These are phyloP conservation scores for Yamadazyma insecticola DNA, from an alignment of 805 yeast genomes.

Conservation along the genomic window DNA sequence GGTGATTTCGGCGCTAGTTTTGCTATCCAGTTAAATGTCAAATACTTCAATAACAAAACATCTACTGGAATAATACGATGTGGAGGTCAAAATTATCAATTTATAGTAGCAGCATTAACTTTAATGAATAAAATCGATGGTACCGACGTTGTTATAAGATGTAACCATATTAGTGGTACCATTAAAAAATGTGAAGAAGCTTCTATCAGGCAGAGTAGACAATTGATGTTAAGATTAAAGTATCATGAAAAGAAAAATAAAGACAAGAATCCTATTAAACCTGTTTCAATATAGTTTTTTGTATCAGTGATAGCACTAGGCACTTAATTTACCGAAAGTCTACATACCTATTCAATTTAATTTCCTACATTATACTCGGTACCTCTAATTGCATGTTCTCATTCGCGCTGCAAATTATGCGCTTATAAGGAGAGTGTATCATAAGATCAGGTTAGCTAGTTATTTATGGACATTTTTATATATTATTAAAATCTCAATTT, in stretches of 20 bases:
- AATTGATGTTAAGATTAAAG: constrained; percentile 19
- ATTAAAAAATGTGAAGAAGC: constrained; percentile 76
- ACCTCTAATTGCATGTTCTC: too few relatives aligned
- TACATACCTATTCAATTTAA: too few relatives aligned
- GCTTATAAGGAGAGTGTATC: too few relatives aligned
- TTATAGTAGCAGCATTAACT: constrained; percentile 64
- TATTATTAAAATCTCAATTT: too few relatives aligned
- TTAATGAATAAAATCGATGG: constrained; percentile 50
- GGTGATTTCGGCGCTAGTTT: constrained; percentile 80
- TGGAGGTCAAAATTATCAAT: constrained; percentile 56
- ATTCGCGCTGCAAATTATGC: too few relatives aligned
- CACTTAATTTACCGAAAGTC: too few relatives aligned
- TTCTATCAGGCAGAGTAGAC: constrained; percentile 48
- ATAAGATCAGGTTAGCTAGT: too few relatives aligned
- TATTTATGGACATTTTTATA: too few relatives aligned
- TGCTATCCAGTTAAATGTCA: constrained; percentile 56
- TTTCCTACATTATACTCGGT: too few relatives aligned
- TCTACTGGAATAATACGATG: constrained; percentile 83
- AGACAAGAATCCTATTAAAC: too few relatives aligned
- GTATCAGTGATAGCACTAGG: too few relatives aligned
- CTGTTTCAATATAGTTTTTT: too few relatives aligned
- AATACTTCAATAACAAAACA: constrained; percentile 77
- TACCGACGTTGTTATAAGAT: constrained; percentile 49
- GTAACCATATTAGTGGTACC: constrained; percentile 77
- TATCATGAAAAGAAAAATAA: constrained; percentile 3